Evolutionary conservation across 169 alveolate species (phyloP), one percentile per base, ranked within the genome.

Genomic region (Cryptosporidium ryanae): DNA sequence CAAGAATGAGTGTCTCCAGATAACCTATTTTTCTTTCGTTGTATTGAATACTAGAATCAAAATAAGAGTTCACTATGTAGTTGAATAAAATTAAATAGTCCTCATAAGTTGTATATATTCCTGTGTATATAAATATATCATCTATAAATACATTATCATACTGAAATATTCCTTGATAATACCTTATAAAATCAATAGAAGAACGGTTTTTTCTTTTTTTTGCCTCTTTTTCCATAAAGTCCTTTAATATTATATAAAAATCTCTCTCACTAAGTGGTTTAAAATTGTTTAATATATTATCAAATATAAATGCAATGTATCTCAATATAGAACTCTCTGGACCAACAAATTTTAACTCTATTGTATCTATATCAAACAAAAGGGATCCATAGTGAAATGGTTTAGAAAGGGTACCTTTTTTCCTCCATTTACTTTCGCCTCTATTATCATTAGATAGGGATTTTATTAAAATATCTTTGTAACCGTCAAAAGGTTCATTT

Each of bases 351-450:
- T 59, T 76, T 12, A 76, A 61, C 31, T 76, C 87, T 13, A 76
- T 34, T 23, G 29, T 59, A 29, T 76, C 21, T 21, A 1, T 76
- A 38, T 21, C 52, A 25, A 76, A 10, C 15, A n/a, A 44, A 12
- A 76, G 48, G 7, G 87, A 59, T 8, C 87, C 71, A 38, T 43
- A 76, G 34, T 76, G 87, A 57, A 76, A 76, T 15, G 87, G 87
- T 18, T 59, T 55, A 5, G 87, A 55, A 21, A 76, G 44, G 3
- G 76, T 18, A 5, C 49, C 63, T n/a, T 57, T 23, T 3, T 32
- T n/a, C 21, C 87, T 76, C 87, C 87, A 76, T 43, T 59, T 76
- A 29, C 31, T 61, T 32, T 59, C 17, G 31, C 17, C 59, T 18
- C 31, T 46, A 15, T 25, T 27, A 23, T 43, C 12, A 8, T 10